These are phyloP conservation scores for Pythium phragmiticola DNA, from an alignment of 352 stramenopile species.

Conservation along the genomic window DNA sequence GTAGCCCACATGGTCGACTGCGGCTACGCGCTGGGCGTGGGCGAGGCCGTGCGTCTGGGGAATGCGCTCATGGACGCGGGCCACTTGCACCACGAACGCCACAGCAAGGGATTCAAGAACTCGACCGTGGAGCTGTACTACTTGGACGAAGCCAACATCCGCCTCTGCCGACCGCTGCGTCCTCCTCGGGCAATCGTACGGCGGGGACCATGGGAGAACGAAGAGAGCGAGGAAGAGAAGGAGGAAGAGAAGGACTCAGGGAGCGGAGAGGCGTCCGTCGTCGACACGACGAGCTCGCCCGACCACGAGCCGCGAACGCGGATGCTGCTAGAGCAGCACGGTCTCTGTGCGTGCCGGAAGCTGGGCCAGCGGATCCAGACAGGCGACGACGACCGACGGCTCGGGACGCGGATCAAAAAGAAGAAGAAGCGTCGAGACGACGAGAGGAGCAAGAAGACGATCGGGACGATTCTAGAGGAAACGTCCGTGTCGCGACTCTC, in stretches of 20 bases:
- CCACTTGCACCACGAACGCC: slow-evolving; percentile 44
- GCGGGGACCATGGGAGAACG: background rate
- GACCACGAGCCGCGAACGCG: background rate
- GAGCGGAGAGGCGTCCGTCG: too few relatives aligned
- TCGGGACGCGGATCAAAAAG: background rate
- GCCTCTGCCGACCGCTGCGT: slow-evolving; percentile 21
- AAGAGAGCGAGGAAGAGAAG: slow-evolving; percentile 6
- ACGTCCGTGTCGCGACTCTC: slow-evolving; percentile 18
- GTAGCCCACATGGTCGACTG: slow-evolving; percentile 29
- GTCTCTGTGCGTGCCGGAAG: slow-evolving; percentile 38
- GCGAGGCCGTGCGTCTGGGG: slow-evolving; percentile 41
- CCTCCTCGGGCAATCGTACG: background rate
- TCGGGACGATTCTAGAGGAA: slow-evolving; percentile 22
- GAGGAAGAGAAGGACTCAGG: background rate
- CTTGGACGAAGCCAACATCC: slow-evolving; percentile 44
- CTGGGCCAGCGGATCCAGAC: slow-evolving; percentile 33
- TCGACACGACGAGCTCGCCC: background rate
- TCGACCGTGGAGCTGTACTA: slow-evolving; percentile 28
- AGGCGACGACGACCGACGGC: background rate
- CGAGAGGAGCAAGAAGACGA: slow-evolving; percentile 4
- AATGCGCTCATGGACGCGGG: slow-evolving; percentile 53
- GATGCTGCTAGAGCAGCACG: slow-evolving; percentile 14
- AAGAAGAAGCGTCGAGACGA: background rate
- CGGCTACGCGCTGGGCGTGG: slow-evolving; percentile 21
- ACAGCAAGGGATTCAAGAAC: slow-evolving; percentile 28